Percentiles rank a stretch among this genome's conserved stretches.
Evolutionary conservation across 2,329 filamentous ascomycete species (phyloP).

Genomic region (Calonectria naviculata): DNA sequence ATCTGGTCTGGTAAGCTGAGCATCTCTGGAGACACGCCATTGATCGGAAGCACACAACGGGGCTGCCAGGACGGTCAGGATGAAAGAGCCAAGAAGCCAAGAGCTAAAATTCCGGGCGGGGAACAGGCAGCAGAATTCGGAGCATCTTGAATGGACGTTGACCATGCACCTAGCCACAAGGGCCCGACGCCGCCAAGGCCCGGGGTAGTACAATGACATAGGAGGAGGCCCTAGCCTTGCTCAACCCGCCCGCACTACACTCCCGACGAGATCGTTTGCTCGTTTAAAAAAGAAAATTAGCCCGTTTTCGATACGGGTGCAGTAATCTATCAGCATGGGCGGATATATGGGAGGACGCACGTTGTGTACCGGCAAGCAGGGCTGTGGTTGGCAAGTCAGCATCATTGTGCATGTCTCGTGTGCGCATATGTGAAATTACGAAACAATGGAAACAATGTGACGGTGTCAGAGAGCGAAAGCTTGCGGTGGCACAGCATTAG

Average conservation of each 20-base stretch:
- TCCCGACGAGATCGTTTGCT: neutral
- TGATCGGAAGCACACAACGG: neutral
- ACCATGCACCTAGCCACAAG: conserved; percentile 12
- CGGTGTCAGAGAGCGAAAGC: neutral
- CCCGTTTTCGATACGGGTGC: neutral
- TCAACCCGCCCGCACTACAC: neutral
- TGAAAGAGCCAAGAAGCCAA: neutral
- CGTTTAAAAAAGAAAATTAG: neutral
- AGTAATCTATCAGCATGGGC: neutral
- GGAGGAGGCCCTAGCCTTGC: neutral
- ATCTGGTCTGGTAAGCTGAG: neutral
- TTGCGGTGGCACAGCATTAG: neutral
- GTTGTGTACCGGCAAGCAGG: neutral
- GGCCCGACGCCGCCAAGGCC: conserved; percentile 7
- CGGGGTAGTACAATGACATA: neutral
- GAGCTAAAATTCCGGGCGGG: neutral
- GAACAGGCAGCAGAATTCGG: conserved; percentile 46
- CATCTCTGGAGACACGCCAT: neutral
- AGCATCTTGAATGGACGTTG: conserved; percentile 36
- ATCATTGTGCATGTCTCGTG: neutral
- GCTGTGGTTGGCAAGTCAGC: neutral
- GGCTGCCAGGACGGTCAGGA: neutral
- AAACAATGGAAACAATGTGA: neutral
- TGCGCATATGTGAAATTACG: neutral
- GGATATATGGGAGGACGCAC: neutral